Evolutionary conservation across 768 basidiomycete species (phyloP).

Genomic region (Leccinellum albellum): DNA sequence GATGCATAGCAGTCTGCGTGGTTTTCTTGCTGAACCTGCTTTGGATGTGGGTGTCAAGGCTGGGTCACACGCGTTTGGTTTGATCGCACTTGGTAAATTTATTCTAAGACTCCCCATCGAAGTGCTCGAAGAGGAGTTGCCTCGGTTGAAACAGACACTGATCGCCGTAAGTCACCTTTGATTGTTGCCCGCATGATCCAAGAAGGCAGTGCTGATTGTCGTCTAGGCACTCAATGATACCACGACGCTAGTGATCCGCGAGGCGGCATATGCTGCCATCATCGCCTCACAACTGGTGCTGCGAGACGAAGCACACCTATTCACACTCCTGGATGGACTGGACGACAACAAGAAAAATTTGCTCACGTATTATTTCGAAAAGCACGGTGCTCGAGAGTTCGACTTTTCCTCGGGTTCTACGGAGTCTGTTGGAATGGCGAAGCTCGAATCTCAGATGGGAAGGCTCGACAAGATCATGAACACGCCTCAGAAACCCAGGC

Average conservation of each 20-base stretch:
- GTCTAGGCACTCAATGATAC: conserved; percentile 68
- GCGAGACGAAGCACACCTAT: conserved; percentile 79
- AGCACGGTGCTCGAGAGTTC: conserved; percentile 67
- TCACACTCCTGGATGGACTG: conserved; percentile 73
- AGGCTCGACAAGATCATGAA: conserved; percentile 76
- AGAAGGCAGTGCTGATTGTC: neutral
- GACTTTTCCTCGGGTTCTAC: conserved; percentile 33
- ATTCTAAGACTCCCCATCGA: conserved; percentile 76
- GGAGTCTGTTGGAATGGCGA: conserved; percentile 50
- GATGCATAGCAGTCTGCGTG: conserved; percentile 66
- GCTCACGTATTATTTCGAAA: conserved; percentile 85
- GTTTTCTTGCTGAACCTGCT: conserved; percentile 55
- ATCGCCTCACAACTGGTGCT: conserved; percentile 82
- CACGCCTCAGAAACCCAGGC: conserved; percentile 50
- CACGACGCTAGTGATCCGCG: conserved; percentile 72
- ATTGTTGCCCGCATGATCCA: neutral
- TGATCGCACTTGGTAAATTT: conserved; percentile 81
- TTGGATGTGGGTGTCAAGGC: conserved; percentile 56
- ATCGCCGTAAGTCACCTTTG: conserved; percentile 52
- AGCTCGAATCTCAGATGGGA: conserved; percentile 75
- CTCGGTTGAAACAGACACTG: conserved; percentile 67
- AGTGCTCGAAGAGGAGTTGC: conserved; percentile 84
- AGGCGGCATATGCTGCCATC: conserved; percentile 77
- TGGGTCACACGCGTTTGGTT: conserved; percentile 73
- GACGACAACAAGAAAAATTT: conserved; percentile 91